Base-by-base conservation (phyloP, 75 land plant species). In the Pinus tabuliformis region DNA sequence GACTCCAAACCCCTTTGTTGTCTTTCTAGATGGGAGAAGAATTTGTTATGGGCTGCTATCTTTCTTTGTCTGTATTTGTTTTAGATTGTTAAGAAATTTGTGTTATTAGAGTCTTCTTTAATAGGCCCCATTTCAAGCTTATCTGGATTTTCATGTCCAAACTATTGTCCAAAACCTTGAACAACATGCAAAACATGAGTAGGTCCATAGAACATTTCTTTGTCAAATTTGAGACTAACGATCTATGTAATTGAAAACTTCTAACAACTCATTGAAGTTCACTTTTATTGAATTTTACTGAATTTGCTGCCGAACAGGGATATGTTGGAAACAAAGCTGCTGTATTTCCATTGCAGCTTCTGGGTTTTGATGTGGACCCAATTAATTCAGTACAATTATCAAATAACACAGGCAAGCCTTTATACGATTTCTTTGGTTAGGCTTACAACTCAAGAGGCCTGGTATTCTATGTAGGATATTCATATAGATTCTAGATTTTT, bases 301-400 rank as follows among this genome's bases (percentile, higher is more conserved):
- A 78, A 39, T 78, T 24, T 21, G 73, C 9, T 28, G 22, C 42
- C 6, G 15, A 58, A 22, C 60, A 95, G 99, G 99, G 98, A 57
- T 97, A 97, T 82, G 99, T 95, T 76, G 99, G 99, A 58, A 97
- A 97, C 79, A 97, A 97, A 81, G 89, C 99, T 52, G 99, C 98
- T 54, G 99, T 97, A 3, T 97, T 95, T 84, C 99, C 99, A 71
- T 86, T 97, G 70, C 99, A 97, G 72, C 72, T 97, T 72, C 82
- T 97, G 70, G 99, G 98, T 39, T 97, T 92, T 89, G 99, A 97
- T 81, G 98, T 97, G 75, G 99, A 97, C 78, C 98, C 99, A 14
- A 87, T 97, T 79, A 92, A 95, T 77, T 97, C 99, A 16, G 99
- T 97, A 22, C 99, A 97, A 81, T 95, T 97, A 74, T 97, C 99